These are phyloP conservation scores for Penicillium egyptiacum DNA, from an alignment of 495 filamentous ascomycete genomes.

Conservation along the genomic window DNA sequence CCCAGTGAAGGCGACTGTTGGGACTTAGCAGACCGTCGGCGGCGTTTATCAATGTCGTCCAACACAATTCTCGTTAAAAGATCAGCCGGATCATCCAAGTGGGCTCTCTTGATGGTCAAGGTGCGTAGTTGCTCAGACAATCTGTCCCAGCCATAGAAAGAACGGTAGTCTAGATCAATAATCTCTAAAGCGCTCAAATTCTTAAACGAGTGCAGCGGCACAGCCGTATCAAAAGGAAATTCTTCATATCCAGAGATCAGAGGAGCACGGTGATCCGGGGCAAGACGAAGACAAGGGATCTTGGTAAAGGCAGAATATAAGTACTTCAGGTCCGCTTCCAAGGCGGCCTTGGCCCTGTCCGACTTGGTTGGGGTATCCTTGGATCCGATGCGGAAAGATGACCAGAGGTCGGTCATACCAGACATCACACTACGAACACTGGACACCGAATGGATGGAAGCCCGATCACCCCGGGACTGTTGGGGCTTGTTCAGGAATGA, in stretches of 20 bases:
- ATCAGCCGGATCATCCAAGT: constrained; percentile 86
- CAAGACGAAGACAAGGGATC: constrained; percentile 84
- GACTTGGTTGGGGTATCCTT: constrained; percentile 73
- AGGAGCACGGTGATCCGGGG: constrained; percentile 84
- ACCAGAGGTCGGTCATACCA: constrained; percentile 89
- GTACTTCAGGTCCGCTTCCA: constrained; percentile 87
- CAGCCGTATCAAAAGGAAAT: constrained; percentile 97
- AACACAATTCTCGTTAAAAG: constrained; percentile 88
- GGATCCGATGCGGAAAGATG: constrained; percentile 74
- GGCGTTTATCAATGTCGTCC: constrained; percentile 91
- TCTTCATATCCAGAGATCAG: constrained; percentile 93
- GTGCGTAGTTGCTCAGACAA: constrained; percentile 88
- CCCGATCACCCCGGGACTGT: constrained; percentile 73
- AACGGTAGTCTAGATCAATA: constrained; percentile 90
- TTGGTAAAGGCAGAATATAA: constrained; percentile 98
- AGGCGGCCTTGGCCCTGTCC: constrained; percentile 81
- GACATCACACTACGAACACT: constrained; percentile 98
- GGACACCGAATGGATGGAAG: constrained; percentile 91
- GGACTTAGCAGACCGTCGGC: constrained; percentile 80
- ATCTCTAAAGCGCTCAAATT: constrained; percentile 92
- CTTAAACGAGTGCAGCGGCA: constrained; percentile 92
- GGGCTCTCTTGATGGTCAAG: constrained; percentile 82
- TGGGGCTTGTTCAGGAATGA: constrained; percentile 85
- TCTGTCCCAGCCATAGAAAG: constrained; percentile 96
- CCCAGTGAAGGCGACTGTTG: constrained; percentile 72